Evolutionary conservation across 2,329 filamentous ascomycete genomes (phyloP).

Genomic region (Hypocreales sp.): DNA sequence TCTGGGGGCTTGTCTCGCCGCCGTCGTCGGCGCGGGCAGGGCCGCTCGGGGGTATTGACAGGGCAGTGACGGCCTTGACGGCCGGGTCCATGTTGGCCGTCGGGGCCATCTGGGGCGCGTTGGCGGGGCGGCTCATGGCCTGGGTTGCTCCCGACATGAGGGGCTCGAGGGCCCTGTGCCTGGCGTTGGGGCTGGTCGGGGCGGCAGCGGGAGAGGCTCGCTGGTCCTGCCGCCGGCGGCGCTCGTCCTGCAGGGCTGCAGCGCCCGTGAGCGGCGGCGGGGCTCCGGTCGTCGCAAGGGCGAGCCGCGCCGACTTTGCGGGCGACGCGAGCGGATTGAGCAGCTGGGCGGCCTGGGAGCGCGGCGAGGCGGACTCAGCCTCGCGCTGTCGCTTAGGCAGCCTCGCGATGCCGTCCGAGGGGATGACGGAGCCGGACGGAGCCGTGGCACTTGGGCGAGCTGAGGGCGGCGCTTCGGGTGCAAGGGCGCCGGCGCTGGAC

Average conservation of each 20-base stretch:
- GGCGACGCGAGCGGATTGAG: conserved; percentile 29
- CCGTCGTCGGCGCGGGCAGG: conserved; percentile 20
- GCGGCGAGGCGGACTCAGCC: conserved; percentile 25
- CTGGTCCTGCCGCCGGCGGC: conserved; percentile 25
- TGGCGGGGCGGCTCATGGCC: conserved; percentile 39
- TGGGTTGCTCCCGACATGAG: conserved; percentile 36
- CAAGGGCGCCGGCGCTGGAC: conserved; percentile 35
- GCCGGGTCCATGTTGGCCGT: conserved; percentile 27
- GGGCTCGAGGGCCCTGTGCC: conserved; percentile 35
- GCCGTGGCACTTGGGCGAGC: conserved; percentile 17
- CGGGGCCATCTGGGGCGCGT: conserved; percentile 29
- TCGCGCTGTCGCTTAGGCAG: conserved; percentile 30
- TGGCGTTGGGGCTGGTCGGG: conserved; percentile 35
- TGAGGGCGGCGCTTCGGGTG: conserved; percentile 32
- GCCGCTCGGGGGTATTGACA: conserved; percentile 16
- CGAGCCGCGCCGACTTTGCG: conserved; percentile 36
- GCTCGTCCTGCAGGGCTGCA: conserved; percentile 37
- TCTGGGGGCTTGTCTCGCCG: conserved; percentile 27
- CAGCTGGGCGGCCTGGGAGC: conserved; percentile 12
- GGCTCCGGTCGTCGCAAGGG: conserved; percentile 23
- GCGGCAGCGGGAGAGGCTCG: conserved; percentile 21
- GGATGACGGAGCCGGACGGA: conserved; percentile 15
- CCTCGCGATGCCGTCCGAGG: conserved; percentile 24
- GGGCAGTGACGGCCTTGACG: conserved; percentile 18
- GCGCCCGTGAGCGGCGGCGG: conserved; percentile 35